Percentiles rank a stretch among this genome's conserved stretches.
These are phyloP conservation scores for Pichia sporocuriosa DNA, from an alignment of 805 yeast species.

Conservation along the genomic window DNA sequence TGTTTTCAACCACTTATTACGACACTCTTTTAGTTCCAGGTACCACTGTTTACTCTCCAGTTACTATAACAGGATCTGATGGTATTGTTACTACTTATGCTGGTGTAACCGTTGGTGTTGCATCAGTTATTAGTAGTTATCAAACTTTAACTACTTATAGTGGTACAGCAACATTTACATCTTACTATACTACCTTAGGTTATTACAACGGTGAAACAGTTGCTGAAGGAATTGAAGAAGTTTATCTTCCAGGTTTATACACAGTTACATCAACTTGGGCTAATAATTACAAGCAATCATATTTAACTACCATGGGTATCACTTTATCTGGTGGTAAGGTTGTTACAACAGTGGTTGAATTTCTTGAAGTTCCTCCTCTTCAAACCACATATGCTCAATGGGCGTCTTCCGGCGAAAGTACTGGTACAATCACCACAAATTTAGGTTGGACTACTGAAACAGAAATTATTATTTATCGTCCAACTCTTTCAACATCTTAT, in stretches of 20 bases:
- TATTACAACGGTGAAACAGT: not conserved
- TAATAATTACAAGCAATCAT: not conserved
- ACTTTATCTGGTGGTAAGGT: not conserved
- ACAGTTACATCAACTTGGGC: not conserved
- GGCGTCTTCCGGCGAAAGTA: not conserved
- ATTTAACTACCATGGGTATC: not conserved
- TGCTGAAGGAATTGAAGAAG: not conserved
- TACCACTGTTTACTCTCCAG: constrained; percentile 1
- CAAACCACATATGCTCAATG: not conserved
- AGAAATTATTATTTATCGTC: not conserved
- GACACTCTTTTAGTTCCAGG: constrained; percentile 2
- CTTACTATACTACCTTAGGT: not conserved
- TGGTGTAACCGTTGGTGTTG: not conserved
- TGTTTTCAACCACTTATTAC: constrained; percentile 5
- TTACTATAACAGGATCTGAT: not conserved
- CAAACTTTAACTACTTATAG: too few relatives aligned
- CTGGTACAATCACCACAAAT: not conserved
- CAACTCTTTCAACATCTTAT: not conserved
- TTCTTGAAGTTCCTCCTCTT: not conserved
- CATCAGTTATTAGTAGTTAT: not conserved
- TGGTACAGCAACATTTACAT: not conserved
- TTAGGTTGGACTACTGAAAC: not conserved
- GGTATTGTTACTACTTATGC: not conserved
- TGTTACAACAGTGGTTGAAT: not conserved
- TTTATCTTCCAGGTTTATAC: not conserved